Base-by-base conservation (phyloP, 371 early-diverging fungal species). In the Circinella minor region DNA sequence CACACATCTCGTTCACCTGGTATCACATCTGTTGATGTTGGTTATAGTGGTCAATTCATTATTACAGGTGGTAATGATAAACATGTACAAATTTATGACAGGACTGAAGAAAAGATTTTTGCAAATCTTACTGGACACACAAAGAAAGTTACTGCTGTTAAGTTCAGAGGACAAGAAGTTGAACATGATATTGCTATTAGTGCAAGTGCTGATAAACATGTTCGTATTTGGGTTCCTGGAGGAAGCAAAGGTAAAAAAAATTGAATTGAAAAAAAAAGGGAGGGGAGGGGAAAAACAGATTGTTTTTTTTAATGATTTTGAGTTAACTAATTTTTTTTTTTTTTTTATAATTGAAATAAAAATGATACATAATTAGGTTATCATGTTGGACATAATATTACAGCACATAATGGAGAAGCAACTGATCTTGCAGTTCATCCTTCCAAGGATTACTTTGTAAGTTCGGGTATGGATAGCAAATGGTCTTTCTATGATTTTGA, bases 61-160 rank as follows among this genome's bases (percentile, higher is more conserved):
- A 77, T 96, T 64, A 94, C 95, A 0, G 95, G 92, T 65, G 95
- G 95, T 37, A 84, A 87, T 46, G 95, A 95, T 74, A 93, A 94
- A 75, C 88, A 91, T 51, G 91, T 90, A 27, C 83, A 89, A 69
- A 79, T 94, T 17, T 91, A 91, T 67, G 79, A 90, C 76, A 83
- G 84, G 71, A 72, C 74, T 3, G 86, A 86, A 51, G 91, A 88
- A 47, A 91, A 89, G 74, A 87, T 90, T 0, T 74, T 93, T 54
- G 89, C 88, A n/a, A 86, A 85, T 8, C 81, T 92, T 67, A 90
- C 93, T 73, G 96, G 94, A 34, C 94, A 94, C 71, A 89, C 90
- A 36, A 93, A 94, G 81, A 90, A 89, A 72, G 83, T 96, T 46
- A 91, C 88, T 5, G 75, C 83, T 48, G 92, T 92, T 9, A 79